Evolutionary conservation across 2,329 filamentous ascomycete species (phyloP), one percentile per base, ranked within the genome.

Genomic region (Neospermospora avenae): DNA sequence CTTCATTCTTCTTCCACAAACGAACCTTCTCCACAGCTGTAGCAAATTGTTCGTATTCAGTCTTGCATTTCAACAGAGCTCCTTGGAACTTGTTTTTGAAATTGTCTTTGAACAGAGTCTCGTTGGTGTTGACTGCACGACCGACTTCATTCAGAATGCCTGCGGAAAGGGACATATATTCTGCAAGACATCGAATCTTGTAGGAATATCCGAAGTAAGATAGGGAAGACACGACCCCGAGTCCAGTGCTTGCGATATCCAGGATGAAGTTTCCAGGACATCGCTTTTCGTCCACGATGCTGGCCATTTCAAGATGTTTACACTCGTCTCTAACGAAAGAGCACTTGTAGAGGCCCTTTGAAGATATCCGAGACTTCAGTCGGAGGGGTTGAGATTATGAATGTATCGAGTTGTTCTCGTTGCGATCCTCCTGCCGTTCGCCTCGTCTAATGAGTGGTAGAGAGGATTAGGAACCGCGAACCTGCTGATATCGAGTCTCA

Each of bases 211-310:
- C 37, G 35, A 54, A 57, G 31, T 31, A 24, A 22, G 53, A 41
- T 0, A 62, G 39, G 11, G 28, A 11, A 13, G 60, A 31, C 39
- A 57, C 45, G 11, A 35, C 57, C 10, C 14, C 25, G 2, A 62
- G 18, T 31, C 60, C 57, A 4, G 34, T 42, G 14, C 54, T 35
- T 35, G 53, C 57, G 11, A 55, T 55, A 18, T 62, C 52, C 22
- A 62, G 41, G 3, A 62, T 59, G 57, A 62, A 59, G 24, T 39
- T 39, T n/a, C 60, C 57, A 4, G 57, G 60, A 6, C 24, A 28
- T 31, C 22, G 41, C 25, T 48, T 46, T 57, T 46, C 31, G 18
- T 31, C 51, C 52, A 59, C 59, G 16, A 14, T 61, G 24, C 16
- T 24, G 16, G 22, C 25, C 39, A 34, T 55, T n/a, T n/a, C n/a